Evolutionary conservation across 495 filamentous ascomycete genomes (phyloP).

Genomic region (Xanthoparmelia taractica): DNA sequence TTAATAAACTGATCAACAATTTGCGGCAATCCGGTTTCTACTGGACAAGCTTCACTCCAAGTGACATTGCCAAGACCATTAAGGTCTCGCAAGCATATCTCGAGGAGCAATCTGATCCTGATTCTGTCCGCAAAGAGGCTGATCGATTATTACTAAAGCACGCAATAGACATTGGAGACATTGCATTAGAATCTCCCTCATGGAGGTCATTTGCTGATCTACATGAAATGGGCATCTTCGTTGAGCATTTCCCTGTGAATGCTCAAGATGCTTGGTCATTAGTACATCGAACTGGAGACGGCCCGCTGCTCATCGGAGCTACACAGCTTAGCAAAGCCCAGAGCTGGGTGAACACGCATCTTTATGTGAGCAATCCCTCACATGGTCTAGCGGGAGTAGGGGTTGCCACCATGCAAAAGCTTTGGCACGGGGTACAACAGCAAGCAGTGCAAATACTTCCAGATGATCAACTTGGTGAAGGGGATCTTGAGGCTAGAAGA

Average conservation of each 20-base stretch:
- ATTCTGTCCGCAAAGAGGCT: slow-evolving; percentile 41
- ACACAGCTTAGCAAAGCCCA: slow-evolving; percentile 53
- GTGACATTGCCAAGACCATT: slow-evolving; percentile 54
- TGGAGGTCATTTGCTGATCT: slow-evolving; percentile 59
- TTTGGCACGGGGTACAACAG: slow-evolving; percentile 21
- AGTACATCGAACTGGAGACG: slow-evolving; percentile 30
- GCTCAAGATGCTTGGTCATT: slow-evolving; percentile 57
- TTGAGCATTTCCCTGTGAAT: slow-evolving; percentile 50
- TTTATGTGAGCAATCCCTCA: slow-evolving; percentile 40
- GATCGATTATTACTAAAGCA: slow-evolving; percentile 55
- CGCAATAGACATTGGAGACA: slow-evolving; percentile 55
- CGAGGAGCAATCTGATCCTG: slow-evolving; percentile 39
- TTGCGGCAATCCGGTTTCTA: slow-evolving; percentile 83
- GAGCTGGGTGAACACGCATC: slow-evolving; percentile 48
- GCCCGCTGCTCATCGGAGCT: slow-evolving; percentile 44
- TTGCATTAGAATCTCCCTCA: slow-evolving; percentile 48
- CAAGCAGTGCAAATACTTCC: background rate
- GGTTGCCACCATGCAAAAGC: slow-evolving; percentile 18
- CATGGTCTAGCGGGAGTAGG: slow-evolving; percentile 38
- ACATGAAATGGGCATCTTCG: slow-evolving; percentile 70
- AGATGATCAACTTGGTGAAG: background rate
- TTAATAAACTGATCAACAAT: slow-evolving; percentile 65
- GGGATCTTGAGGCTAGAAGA: slow-evolving; percentile 1
- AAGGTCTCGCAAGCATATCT: slow-evolving; percentile 60
- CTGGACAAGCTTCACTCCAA: slow-evolving; percentile 66